phyloP scores from a whole-genome alignment of 208 protist genomes.

The Blastocrithidia nonstop region DNA sequence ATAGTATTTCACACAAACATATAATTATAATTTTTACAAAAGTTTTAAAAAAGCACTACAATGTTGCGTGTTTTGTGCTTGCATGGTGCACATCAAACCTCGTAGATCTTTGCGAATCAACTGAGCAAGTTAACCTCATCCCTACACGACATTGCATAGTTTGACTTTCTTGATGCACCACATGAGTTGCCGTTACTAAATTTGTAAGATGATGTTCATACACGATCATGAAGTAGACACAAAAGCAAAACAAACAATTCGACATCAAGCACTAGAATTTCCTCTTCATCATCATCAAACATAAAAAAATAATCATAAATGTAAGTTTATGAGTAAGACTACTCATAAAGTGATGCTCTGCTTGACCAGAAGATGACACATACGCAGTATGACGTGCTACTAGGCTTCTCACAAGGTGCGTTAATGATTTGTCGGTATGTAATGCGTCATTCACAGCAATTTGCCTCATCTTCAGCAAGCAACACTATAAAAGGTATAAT shows the following conservation, averaged over 20 bases:
- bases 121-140: constrained; percentile 29
- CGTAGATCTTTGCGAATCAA: constrained; percentile 72
- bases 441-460: constrained; percentile 14
- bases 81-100: constrained; percentile 65
- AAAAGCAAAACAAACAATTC: too few species aligned
- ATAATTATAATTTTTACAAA: neutral
- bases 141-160: constrained; percentile 18
- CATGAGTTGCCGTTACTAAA: constrained; percentile 18
- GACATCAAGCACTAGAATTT: too few species aligned
- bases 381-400: constrained; percentile 25
- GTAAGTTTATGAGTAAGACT: constrained; percentile 9
- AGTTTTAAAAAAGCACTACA: neutral
- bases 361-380: constrained; percentile 16
- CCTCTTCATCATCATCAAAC: too few species aligned
- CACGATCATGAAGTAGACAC: constrained; percentile 43
- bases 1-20: constrained; percentile 6
- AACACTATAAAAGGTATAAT: constrained; percentile 17
- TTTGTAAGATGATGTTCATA: constrained; percentile 26
- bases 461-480: constrained; percentile 3
- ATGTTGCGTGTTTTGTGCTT: constrained; percentile 38
- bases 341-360: constrained; percentile 27
- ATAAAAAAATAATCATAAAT: neutral
- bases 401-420: constrained; percentile 78
- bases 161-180: constrained; percentile 54
- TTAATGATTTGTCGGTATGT: constrained; percentile 51